Evolutionary conservation across 352 stramenopile genomes (phyloP), one percentile per base, ranked within the genome.

Genomic region (Blastocystis sp.): DNA sequence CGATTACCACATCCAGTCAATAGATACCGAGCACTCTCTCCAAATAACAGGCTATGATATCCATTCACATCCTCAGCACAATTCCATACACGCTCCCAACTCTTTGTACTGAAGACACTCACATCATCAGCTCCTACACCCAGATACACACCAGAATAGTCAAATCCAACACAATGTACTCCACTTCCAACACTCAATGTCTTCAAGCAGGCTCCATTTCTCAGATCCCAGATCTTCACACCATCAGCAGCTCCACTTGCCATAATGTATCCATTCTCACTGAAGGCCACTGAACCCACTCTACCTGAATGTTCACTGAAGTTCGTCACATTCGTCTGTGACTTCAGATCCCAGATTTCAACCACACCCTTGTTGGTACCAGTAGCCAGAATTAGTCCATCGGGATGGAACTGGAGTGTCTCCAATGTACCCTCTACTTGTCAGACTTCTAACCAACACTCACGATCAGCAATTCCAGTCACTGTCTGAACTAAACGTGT

Each of bases 221-320:
- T 93, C 86, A 98, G 89, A 89, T 98, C 95, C 94, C 94, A 98
- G 29, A 98, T 90, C 78, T 92, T 91, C 54, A 97, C 91, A 11
- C 93, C 94, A 46, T 95, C 92, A 35, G 91, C 88, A 32, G 90
- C 91, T 21, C 91, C 92, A 16, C 93, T 93, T 0, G 93, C 94
- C 42, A 98, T 89, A 63, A 97, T 91, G 89, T 97, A 98, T 35
- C 95, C 95, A 88, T 98, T 98, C 89, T 98, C 94, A 5, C 93
- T 97, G 89, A 98, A 96, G 61, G 90, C 89, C 39, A 98, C 89
- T 49, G 90, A 88, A 39, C 90, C 91, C 24, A 97, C 90, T 24
- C 89, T 88, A 2, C 91, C 91, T 46, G 88, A 87, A 88, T 96
- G 92, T 27, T 92, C 93, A 77, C 94, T 92, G 81, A 96, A 95